These are phyloP conservation scores for Gentiana dahurica DNA, from an alignment of 257 asterid species.

Conservation along the genomic window DNA sequence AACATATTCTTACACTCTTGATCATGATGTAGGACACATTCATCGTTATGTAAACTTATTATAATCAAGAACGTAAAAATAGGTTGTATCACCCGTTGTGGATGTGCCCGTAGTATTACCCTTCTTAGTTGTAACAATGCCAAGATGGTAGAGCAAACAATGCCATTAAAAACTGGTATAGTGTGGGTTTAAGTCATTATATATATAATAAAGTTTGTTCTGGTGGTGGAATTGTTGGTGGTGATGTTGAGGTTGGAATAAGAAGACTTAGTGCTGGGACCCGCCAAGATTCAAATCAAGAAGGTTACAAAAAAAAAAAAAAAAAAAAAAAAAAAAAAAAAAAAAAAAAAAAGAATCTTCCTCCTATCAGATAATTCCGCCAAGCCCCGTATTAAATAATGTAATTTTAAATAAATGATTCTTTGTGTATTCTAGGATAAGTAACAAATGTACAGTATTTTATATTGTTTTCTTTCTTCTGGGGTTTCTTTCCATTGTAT, in stretches of 20 bases:
- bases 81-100: too few relatives aligned
- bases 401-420: neutral
- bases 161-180: too few relatives aligned
- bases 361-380: neutral
- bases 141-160: too few relatives aligned
- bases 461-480: neutral
- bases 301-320: constrained; percentile 1
- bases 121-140: too few relatives aligned
- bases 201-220: neutral
- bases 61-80: too few relatives aligned
- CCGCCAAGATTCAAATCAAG: constrained; percentile 12
- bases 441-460: neutral
- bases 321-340: neutral
- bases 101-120: too few relatives aligned
- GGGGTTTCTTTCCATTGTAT: too few relatives aligned
- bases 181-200: neutral
- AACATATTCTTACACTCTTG: too few relatives aligned
- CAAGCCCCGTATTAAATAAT: neutral
- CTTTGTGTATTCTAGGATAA: constrained; percentile 9
- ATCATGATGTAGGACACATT: too few relatives aligned
- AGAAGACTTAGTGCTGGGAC: neutral
- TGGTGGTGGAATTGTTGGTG: constrained; percentile 1
- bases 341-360: neutral
- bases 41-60: too few relatives aligned
- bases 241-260: neutral